These are phyloP conservation scores for Scedosporium apiospermum DNA, from an alignment of 2,329 filamentous ascomycete species.

Conservation along the genomic window DNA sequence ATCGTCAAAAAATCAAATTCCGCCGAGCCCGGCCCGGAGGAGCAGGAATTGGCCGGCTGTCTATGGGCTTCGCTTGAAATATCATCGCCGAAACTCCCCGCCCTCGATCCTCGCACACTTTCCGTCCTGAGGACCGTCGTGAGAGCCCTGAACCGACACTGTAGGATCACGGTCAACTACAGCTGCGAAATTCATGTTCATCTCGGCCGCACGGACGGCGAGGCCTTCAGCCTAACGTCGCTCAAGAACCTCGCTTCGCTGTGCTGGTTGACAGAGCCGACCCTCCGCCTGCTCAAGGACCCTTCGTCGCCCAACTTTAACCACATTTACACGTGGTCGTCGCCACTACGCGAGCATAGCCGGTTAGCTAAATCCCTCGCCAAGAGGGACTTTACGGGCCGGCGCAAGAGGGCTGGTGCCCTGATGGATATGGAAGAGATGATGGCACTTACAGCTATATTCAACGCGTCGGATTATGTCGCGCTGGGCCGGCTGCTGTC, in stretches of 20 bases:
- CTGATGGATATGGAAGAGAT: not conserved
- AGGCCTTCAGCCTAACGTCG: slow-evolving; percentile 19
- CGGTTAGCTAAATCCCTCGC: slow-evolving; percentile 5
- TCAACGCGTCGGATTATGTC: slow-evolving; percentile 15
- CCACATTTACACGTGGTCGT: slow-evolving; percentile 28
- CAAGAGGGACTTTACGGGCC: not conserved
- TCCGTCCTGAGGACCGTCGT: slow-evolving; percentile 16
- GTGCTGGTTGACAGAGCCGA: slow-evolving; percentile 26
- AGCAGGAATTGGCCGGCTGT: slow-evolving; percentile 16
- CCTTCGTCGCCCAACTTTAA: slow-evolving; percentile 25
- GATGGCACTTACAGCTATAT: slow-evolving; percentile 14
- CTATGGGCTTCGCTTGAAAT: slow-evolving; percentile 26
- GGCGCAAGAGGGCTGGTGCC: not conserved
- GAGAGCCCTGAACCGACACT: slow-evolving; percentile 13
- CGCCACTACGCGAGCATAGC: slow-evolving; percentile 6
- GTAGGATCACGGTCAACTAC: slow-evolving; percentile 22
- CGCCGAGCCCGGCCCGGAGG: slow-evolving; percentile 18
- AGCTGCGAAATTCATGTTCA: slow-evolving; percentile 30
- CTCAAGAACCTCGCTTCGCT: slow-evolving; percentile 25
- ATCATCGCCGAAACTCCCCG: slow-evolving; percentile 24
- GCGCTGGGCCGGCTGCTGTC: slow-evolving; percentile 26
- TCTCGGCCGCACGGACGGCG: slow-evolving; percentile 23
- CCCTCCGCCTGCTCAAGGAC: slow-evolving; percentile 24
- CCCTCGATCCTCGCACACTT: slow-evolving; percentile 13
- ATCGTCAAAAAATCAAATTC: slow-evolving; percentile 31